Percentiles rank a stretch among this genome's conserved stretches.
Conservation (phyloP, 768 basidiomycete genomes). For the Boletus pseudo-olivaceus region DNA sequence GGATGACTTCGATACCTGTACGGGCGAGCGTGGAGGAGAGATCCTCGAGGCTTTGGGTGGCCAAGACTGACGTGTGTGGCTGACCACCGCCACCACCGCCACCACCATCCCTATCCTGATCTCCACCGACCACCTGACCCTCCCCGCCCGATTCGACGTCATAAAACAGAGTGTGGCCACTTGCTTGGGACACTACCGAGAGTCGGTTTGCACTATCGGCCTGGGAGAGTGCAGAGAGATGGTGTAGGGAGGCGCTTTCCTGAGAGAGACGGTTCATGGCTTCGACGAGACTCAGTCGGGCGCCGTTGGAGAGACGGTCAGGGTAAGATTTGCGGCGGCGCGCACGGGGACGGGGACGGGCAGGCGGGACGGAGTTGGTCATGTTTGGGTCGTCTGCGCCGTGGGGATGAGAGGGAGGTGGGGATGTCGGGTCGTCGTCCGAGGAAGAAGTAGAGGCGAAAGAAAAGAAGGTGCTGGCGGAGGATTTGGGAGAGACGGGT, state of each 20-base stretch:
- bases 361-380: background rate
- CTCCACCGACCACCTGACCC: background rate
- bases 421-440: slow-evolving; percentile 13
- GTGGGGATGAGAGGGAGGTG: background rate
- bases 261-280: slow-evolving; percentile 27
- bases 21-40: slow-evolving; percentile 19
- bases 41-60: slow-evolving; percentile 25
- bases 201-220: slow-evolving; percentile 15
- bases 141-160: slow-evolving; percentile 14
- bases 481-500: slow-evolving; percentile 28
- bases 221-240: slow-evolving; percentile 6
- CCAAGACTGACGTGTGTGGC: background rate
- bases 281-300: slow-evolving; percentile 26
- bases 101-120: background rate
- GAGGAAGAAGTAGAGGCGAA: slow-evolving; percentile 7
- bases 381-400: background rate
- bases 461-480: slow-evolving; percentile 26
- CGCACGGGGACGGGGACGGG: slow-evolving; percentile 10
- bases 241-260: slow-evolving; percentile 2
- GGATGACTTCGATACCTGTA: slow-evolving; percentile 16
- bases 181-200: slow-evolving; percentile 21
- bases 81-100: background rate
- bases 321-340: slow-evolving; percentile 25
- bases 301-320: slow-evolving; percentile 20
- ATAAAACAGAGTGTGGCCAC: slow-evolving; percentile 28